phyloP scores from a whole-genome alignment of 2,329 filamentous ascomycete genomes.

The Penicillium sp. region DNA sequence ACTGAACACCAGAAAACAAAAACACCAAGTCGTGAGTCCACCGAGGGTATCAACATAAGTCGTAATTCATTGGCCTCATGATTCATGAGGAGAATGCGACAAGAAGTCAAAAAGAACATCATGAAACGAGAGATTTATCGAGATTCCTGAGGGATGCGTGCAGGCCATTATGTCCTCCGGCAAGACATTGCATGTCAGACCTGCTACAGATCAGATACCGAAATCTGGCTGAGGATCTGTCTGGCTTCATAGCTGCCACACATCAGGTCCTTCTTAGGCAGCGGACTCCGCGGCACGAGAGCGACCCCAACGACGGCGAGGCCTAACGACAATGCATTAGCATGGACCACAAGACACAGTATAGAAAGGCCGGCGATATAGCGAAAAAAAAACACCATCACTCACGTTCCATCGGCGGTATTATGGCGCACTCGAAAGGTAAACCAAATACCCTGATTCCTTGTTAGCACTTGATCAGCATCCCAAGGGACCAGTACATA shows the following conservation, averaged over 20 bases:
- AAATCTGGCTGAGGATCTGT: no score
- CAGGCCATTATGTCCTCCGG: no score
- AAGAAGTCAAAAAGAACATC: constrained; percentile 9
- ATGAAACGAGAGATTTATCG: constrained; percentile 11
- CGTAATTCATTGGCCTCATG: constrained; percentile 20
- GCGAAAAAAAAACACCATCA: constrained; percentile 3
- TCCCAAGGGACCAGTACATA: constrained; percentile 21
- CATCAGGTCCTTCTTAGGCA: not conserved
- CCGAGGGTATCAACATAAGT: constrained; percentile 28
- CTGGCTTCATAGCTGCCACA: no score
- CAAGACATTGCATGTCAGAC: no score
- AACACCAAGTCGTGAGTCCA: constrained; percentile 13
- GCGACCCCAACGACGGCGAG: constrained; percentile 22
- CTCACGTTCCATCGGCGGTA: constrained; percentile 23
- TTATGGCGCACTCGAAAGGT: constrained; percentile 29
- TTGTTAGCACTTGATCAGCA: constrained; percentile 20
- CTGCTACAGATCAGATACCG: no score
- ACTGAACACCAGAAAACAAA: constrained; percentile 11
- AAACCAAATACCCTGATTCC: constrained; percentile 36
- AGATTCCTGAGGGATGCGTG: no score
- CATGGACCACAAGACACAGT: not conserved
- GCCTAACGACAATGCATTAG: not conserved
- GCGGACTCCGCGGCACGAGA: constrained; percentile 8
- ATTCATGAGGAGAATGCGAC: constrained; percentile 17
- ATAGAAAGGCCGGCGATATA: no score